phyloP scores from a whole-genome alignment of 2,329 filamentous ascomycete species.

The Endoconidiophora laricicola region DNA sequence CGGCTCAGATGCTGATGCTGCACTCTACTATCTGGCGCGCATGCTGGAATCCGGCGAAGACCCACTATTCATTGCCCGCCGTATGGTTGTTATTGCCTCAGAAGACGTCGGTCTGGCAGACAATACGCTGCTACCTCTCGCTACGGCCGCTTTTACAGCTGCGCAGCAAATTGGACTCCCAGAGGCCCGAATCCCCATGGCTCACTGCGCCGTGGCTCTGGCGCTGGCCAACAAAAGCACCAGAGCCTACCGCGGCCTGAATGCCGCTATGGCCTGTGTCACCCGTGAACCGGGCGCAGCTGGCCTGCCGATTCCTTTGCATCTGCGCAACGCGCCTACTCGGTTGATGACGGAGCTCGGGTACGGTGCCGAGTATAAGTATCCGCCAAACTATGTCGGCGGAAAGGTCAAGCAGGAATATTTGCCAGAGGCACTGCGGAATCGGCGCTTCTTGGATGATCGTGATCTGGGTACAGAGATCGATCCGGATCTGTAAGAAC shows the following conservation, averaged over 20 bases:
- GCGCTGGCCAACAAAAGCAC: conserved; percentile 73
- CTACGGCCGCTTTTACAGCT: conserved; percentile 72
- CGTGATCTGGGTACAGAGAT: conserved; percentile 61
- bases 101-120: conserved; percentile 90
- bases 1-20: conserved; percentile 69
- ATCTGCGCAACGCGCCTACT: conserved; percentile 84
- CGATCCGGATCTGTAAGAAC: conserved; percentile 48
- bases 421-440: conserved; percentile 59
- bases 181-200: conserved; percentile 82
- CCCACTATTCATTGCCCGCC: conserved; percentile 75
- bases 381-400: conserved; percentile 77
- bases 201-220: conserved; percentile 71
- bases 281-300: conserved; percentile 73
- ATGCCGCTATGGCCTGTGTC: conserved; percentile 56
- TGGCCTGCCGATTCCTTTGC: conserved; percentile 64
- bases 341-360: conserved; percentile 84
- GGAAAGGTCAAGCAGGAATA: conserved; percentile 79
- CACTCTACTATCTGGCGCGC: conserved; percentile 84
- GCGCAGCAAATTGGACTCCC: conserved; percentile 90
- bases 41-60: conserved; percentile 96
- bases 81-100: conserved; percentile 86
- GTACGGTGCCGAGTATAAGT: conserved; percentile 86
- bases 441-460: conserved; percentile 61
- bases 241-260: conserved; percentile 64
- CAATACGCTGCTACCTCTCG: conserved; percentile 64